Evolutionary conservation across 805 yeast species (phyloP).

Genomic region (Lachancea meyersii): DNA sequence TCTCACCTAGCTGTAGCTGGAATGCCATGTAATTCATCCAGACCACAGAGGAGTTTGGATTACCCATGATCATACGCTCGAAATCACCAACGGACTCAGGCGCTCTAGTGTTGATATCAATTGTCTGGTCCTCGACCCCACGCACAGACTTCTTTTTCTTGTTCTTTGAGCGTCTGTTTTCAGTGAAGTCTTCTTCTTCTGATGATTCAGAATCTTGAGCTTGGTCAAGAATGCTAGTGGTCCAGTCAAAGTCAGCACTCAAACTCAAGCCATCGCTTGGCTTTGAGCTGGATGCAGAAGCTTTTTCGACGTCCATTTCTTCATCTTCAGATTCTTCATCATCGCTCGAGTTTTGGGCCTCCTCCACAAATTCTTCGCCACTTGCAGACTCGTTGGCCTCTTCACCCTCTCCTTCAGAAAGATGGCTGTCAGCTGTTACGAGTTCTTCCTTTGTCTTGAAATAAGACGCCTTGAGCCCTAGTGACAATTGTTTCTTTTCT

Average conservation of each 20-base stretch:
- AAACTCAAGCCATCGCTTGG: conserved; percentile 58
- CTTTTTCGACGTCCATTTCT: conserved; percentile 27
- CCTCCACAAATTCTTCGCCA: conserved; percentile 25
- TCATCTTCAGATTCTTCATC: conserved; percentile 25
- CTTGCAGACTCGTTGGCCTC: conserved; percentile 16
- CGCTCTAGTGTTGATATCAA: conserved; percentile 71
- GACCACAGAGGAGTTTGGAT: conserved; percentile 84
- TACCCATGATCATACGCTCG: conserved; percentile 85
- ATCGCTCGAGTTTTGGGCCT: not conserved
- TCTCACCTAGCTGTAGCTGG: conserved; percentile 89
- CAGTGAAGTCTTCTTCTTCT: conserved; percentile 49
- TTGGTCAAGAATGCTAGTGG: conserved; percentile 81
- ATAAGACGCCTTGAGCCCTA: conserved; percentile 94
- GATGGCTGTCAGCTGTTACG: conserved; percentile 11
- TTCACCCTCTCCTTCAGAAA: not conserved
- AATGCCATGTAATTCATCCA: conserved; percentile 99
- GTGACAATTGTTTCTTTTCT: conserved; percentile 67
- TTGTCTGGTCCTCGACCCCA: conserved; percentile 72
- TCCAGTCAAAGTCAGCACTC: conserved; percentile 86
- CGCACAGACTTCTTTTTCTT: conserved; percentile 38
- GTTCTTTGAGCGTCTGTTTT: conserved; percentile 40
- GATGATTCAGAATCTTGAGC: conserved; percentile 54
- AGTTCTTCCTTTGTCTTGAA: conserved; percentile 36
- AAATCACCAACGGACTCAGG: conserved; percentile 91
- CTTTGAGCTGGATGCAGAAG: conserved; percentile 13